Evolutionary conservation across 495 filamentous ascomycete genomes (phyloP).

Genomic region (Podospora didyma): DNA sequence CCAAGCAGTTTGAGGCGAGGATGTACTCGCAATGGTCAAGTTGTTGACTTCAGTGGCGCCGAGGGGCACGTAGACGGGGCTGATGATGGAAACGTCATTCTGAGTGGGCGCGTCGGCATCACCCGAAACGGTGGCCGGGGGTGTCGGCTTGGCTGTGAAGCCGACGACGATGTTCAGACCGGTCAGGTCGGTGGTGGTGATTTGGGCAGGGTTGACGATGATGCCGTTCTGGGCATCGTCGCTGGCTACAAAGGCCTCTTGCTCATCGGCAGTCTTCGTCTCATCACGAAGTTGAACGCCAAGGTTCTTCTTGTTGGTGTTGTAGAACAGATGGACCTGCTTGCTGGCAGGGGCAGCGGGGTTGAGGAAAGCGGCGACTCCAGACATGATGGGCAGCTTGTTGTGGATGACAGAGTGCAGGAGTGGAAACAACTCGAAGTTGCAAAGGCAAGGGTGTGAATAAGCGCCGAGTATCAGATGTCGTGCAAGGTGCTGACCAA

Average conservation of each 20-base stretch:
- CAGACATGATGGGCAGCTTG: neutral
- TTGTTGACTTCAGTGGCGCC: neutral
- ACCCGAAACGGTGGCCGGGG: neutral
- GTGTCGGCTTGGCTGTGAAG: neutral
- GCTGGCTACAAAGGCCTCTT: neutral
- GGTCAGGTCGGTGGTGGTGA: neutral
- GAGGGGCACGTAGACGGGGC: neutral
- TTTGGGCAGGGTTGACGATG: neutral
- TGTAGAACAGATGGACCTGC: neutral
- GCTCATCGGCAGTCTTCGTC: neutral
- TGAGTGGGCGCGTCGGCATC: neutral
- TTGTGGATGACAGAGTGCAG: neutral
- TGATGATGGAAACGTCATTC: neutral
- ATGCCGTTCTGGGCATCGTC: neutral
- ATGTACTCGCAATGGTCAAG: neutral
- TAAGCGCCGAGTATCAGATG: no score
- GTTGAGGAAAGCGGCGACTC: neutral
- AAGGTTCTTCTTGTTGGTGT: neutral
- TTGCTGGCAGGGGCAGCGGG: neutral
- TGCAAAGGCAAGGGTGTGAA: no score
- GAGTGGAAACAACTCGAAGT: no score
- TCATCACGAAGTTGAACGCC: neutral
- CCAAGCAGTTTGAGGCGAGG: neutral
- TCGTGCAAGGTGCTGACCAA: no score
- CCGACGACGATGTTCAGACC: neutral